phyloP scores from a whole-genome alignment of 2,329 filamentous ascomycete species.

The Hortaea werneckii region DNA sequence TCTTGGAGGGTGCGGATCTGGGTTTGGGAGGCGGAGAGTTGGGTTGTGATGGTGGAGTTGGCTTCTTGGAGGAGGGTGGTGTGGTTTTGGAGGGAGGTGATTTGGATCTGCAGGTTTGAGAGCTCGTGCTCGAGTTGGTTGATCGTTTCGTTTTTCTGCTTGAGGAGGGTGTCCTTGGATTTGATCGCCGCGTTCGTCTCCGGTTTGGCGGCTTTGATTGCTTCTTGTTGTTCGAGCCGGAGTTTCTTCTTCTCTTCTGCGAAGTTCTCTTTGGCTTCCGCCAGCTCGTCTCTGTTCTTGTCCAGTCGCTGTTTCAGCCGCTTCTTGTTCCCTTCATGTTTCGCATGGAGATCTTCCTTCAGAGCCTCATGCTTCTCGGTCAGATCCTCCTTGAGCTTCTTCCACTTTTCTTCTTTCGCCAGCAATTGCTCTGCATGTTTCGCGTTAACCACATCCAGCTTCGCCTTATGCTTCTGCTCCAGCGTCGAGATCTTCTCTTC shows the following conservation, averaged over 20 bases:
- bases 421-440: background rate
- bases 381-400: background rate
- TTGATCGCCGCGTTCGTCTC: constrained; percentile 5
- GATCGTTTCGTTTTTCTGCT: constrained; percentile 1
- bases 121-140: background rate
- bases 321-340: background rate
- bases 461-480: background rate
- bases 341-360: background rate
- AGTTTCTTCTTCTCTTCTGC: constrained; percentile 1
- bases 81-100: no score
- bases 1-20: no score
- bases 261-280: background rate
- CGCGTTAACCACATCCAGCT: constrained; percentile 1
- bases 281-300: background rate
- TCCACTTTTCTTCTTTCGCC: background rate
- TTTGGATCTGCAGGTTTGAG: background rate
- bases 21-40: no score
- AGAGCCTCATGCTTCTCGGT: constrained; percentile 1
- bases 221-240: constrained; percentile 3
- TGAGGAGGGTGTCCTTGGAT: constrained; percentile 4
- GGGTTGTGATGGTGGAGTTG: no score
- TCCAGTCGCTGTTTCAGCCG: background rate
- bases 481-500: background rate
- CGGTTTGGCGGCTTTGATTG: constrained; percentile 7
- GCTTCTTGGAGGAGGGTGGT: no score